Conservation (phyloP, 2,329 filamentous ascomycete genomes). For the Fusarium udum region DNA sequence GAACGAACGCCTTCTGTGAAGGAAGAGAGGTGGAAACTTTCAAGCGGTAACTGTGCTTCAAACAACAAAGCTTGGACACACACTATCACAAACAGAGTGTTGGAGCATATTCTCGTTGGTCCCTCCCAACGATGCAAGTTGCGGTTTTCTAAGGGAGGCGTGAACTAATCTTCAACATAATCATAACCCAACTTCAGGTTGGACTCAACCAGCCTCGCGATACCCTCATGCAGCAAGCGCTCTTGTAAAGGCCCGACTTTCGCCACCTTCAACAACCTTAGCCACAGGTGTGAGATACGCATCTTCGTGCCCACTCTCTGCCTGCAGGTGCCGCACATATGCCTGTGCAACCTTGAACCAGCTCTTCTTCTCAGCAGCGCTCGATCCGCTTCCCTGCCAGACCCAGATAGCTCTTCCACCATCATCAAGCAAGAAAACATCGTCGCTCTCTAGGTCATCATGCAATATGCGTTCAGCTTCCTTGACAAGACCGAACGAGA, state of each 20-base stretch:
- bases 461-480: constrained; percentile 58
- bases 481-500: constrained; percentile 67
- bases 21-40: background rate
- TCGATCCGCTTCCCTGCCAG: constrained; percentile 70
- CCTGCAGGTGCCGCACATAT: constrained; percentile 58
- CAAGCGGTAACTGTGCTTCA: background rate
- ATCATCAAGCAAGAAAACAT: constrained; percentile 71
- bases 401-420: constrained; percentile 69
- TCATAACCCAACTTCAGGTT: background rate
- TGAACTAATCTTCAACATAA: background rate
- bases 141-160: background rate
- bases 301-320: constrained; percentile 44
- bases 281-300: constrained; percentile 61
- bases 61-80: background rate
- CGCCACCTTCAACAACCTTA: constrained; percentile 66
- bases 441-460: constrained; percentile 64
- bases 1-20: background rate
- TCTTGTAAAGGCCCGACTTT: constrained; percentile 62
- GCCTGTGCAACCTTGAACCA: constrained; percentile 70
- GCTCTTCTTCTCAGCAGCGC: constrained; percentile 64
- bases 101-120: background rate
- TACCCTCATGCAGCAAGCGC: constrained; percentile 50
- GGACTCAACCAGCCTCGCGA: background rate
- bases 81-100: background rate
- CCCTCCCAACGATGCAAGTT: background rate